Conservation (phyloP, 352 stramenopile genomes). For the Pythium volutum region DNA sequence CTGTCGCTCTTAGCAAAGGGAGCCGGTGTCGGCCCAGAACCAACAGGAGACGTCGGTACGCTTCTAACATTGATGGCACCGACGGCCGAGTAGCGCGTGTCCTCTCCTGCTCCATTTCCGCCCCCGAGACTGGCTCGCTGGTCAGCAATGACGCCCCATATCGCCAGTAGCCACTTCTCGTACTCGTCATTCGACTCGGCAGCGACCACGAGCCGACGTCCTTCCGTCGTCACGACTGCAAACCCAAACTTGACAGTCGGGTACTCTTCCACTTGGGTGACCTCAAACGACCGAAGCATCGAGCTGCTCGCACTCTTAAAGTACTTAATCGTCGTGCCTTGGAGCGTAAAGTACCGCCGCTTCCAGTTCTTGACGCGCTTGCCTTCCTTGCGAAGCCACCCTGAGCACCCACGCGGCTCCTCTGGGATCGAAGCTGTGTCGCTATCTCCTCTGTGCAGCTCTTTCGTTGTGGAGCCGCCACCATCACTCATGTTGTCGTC, state of each 20-base stretch:
- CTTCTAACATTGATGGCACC: slow-evolving; percentile 19
- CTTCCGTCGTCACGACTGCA: slow-evolving; percentile 37
- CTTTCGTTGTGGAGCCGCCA: slow-evolving; percentile 10
- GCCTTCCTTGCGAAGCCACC: slow-evolving; percentile 73
- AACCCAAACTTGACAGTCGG: slow-evolving; percentile 40
- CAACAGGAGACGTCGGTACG: slow-evolving; percentile 12
- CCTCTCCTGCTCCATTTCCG: neutral
- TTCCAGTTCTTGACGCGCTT: slow-evolving; percentile 70
- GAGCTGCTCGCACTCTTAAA: slow-evolving; percentile 69
- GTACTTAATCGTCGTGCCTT: slow-evolving; percentile 66
- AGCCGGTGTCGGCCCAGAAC: neutral
- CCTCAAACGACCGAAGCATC: slow-evolving; percentile 43
- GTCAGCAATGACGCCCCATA: slow-evolving; percentile 33
- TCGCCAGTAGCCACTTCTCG: slow-evolving; percentile 48
- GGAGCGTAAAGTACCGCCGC: slow-evolving; percentile 69
- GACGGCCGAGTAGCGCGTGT: slow-evolving; percentile 7
- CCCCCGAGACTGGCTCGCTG: slow-evolving; percentile 7
- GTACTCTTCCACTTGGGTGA: slow-evolving; percentile 36
- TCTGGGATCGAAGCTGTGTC: slow-evolving; percentile 26
- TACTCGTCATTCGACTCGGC: slow-evolving; percentile 66
- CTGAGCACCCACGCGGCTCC: slow-evolving; percentile 35
- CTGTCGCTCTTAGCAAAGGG: neutral
- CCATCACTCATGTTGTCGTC: slow-evolving; percentile 12
- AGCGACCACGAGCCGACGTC: slow-evolving; percentile 53
- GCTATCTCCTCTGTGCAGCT: slow-evolving; percentile 23